Percentiles rank a stretch among this genome's conserved stretches.
phyloP scores from a whole-genome alignment of 1,139 yeast species.

The Candida frijolesensis region DNA sequence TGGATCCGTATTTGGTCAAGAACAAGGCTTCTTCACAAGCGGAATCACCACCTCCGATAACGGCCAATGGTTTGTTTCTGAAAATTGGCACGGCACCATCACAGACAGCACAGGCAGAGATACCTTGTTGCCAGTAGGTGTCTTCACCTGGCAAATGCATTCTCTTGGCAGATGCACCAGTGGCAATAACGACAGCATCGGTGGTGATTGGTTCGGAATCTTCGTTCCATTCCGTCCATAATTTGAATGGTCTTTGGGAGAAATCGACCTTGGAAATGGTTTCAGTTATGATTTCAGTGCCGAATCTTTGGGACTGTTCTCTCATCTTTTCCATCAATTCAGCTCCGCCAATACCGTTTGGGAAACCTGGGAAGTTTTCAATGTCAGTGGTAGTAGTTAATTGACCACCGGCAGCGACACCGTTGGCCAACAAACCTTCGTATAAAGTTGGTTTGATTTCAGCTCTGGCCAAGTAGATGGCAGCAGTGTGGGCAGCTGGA shows the following conservation, averaged over 20 bases:
- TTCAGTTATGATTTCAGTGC: constrained; percentile 92
- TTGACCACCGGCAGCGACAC: constrained; percentile 98
- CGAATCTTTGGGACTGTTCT: constrained; percentile 81
- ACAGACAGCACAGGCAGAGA: constrained; percentile 98
- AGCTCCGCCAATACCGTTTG: constrained; percentile 87
- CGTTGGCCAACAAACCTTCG: constrained; percentile 97
- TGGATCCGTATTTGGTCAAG: constrained; percentile 94
- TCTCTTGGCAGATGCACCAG: constrained; percentile 98
- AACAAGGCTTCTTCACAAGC: constrained; percentile 98
- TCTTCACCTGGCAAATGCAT: constrained; percentile 95
- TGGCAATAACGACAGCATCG: constrained; percentile 89
- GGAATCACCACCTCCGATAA: constrained; percentile 98
- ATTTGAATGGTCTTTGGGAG: constrained; percentile 84
- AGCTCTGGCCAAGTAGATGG: constrained; percentile 93
- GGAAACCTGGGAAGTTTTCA: constrained; percentile 98
- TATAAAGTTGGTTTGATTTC: constrained; percentile 91
- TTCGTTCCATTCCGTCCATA: constrained; percentile 95
- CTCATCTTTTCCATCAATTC: constrained; percentile 93
- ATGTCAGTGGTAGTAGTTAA: constrained; percentile 96
- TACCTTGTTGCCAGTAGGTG: constrained; percentile 97
- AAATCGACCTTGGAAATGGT: constrained; percentile 91
- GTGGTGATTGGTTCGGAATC: constrained; percentile 87
- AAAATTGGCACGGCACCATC: constrained; percentile 99
- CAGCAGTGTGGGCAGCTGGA: constrained; percentile 99
- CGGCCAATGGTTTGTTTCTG: constrained; percentile 96